phyloP scores from a whole-genome alignment of 2,329 filamentous ascomycete genomes.

The Colletotrichum plurivorum region DNA sequence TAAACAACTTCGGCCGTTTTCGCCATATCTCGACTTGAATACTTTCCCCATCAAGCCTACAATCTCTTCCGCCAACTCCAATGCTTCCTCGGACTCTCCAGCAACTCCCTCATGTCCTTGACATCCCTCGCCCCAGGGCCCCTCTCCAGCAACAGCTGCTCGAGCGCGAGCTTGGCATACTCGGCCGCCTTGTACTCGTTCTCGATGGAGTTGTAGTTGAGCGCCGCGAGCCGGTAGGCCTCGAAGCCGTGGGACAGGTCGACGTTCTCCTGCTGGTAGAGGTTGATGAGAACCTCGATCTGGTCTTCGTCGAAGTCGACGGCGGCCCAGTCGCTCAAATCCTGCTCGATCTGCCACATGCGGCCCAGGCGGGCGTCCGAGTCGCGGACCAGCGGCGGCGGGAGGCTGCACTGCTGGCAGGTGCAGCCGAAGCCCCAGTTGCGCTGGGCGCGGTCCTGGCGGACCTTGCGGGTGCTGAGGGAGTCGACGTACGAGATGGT shows the following conservation, averaged over 20 bases:
- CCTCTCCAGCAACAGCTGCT: constrained; percentile 48
- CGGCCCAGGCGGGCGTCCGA: constrained; percentile 43
- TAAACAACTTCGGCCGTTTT: no score
- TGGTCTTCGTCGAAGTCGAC: constrained; percentile 40
- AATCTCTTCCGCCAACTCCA: constrained; percentile 38
- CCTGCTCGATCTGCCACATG: constrained; percentile 43
- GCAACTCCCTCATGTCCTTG: constrained; percentile 29
- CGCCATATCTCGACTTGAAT: no score
- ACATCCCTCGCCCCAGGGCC: constrained; percentile 23
- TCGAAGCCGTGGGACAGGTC: constrained; percentile 47
- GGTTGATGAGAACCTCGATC: constrained; percentile 40
- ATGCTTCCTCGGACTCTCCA: constrained; percentile 28
- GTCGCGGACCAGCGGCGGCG: constrained; percentile 25
- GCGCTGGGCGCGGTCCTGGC: constrained; percentile 43
- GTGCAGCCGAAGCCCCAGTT: constrained; percentile 48
- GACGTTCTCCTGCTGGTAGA: constrained; percentile 43
- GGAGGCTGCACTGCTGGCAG: constrained; percentile 45
- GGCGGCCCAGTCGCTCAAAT: constrained; percentile 35
- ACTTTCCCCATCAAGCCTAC: not conserved
- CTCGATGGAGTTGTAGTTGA: constrained; percentile 55
- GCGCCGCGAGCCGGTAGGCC: constrained; percentile 54
- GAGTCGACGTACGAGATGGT: constrained; percentile 50
- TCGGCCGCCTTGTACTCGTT: constrained; percentile 54
- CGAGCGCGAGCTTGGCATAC: constrained; percentile 54
- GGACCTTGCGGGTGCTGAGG: constrained; percentile 39